A percentile compares a stretch with the other conserved stretches of the same genome.
Evolutionary conservation across 441 rosid species (phyloP).

Genomic region (Populus trichocarpa): DNA sequence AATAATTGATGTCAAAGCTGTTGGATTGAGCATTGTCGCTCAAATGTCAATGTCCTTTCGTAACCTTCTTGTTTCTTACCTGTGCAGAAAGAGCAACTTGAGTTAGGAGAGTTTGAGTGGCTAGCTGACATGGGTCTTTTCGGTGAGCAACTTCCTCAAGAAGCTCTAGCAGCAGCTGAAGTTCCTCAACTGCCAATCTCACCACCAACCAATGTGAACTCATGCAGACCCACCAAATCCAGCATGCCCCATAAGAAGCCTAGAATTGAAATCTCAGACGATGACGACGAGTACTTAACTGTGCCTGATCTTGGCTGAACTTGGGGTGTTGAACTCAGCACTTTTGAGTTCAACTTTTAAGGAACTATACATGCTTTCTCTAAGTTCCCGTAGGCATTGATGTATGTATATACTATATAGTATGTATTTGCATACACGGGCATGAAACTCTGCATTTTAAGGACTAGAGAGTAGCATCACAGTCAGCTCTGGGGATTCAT

Average conservation of each 20-base stretch:
- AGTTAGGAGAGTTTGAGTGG: slow-evolving; percentile 87
- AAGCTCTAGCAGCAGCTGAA: slow-evolving; percentile 58
- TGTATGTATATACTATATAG: neutral
- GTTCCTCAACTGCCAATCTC: slow-evolving; percentile 76
- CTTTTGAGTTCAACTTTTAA: neutral
- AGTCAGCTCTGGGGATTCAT: neutral
- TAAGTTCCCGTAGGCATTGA: neutral
- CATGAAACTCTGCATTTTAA: neutral
- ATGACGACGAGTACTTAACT: slow-evolving; percentile 73
- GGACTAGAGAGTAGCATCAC: neutral
- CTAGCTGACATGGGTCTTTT: slow-evolving; percentile 70
- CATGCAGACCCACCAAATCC: slow-evolving; percentile 48
- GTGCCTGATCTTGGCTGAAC: slow-evolving; percentile 69
- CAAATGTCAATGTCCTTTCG: neutral
- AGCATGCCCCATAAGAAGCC: slow-evolving; percentile 72
- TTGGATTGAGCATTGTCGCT: neutral
- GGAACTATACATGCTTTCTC: neutral
- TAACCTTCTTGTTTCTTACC: neutral
- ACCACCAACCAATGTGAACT: slow-evolving; percentile 25
- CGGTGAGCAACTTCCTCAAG: slow-evolving; percentile 57
- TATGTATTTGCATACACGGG: neutral
- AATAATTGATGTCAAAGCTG: neutral
- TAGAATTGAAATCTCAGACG: slow-evolving; percentile 48
- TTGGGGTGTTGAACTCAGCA: neutral
- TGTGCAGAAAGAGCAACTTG: slow-evolving; percentile 68